Base-by-base conservation (phyloP, 257 asterid genomes). In the Haberlea rhodopensis region DNA sequence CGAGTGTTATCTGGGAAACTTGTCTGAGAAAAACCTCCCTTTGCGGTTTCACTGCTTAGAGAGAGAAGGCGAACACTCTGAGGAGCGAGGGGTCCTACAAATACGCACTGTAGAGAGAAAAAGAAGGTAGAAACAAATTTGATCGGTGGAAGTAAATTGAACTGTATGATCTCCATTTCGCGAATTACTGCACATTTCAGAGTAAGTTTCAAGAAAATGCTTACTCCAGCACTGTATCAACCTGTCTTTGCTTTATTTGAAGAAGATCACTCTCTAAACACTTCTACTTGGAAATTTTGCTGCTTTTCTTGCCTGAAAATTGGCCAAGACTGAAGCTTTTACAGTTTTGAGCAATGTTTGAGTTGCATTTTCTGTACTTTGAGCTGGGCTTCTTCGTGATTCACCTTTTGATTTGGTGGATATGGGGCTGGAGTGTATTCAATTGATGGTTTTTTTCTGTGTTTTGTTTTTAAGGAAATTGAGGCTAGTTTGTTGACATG, bases 141-240 rank as follows among this genome's bases (percentile, higher is more conserved):
- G 69, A 60, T 51, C 18, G 65, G 71, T 70, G 81, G 73, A 68
- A 65, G 64, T 69, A 43, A 69, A 54, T 73, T 62, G 61, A 72
- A 68, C 69, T 75, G 59, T 68, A 81, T 83, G 88, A 81, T 87
- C 82, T 78, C 79, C 83, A 66, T 77, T 83, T 67, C 62, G 18
- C 19, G 54, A 69, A 67, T 65, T 67, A 22, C 67, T 26, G 60
- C 68, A 46, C 69, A 54, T 71, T 71, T 27, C 72, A 22, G 32
- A 64, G 83, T 68, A 66, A 75, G 84, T 78, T 73, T 43, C 37
- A 43, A 25, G 60, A 40, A 52, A 53, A 63, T 73, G 57, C 68
- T 60, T 69, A 54, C 65, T 64, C 60, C 31, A 52, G 53, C 75
- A 46, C 32, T 28, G 66, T 72, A 34, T 57, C 58, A 22, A 55